Base-by-base conservation (phyloP, 305 asterid species). In the Fraxinus latifolia region DNA sequence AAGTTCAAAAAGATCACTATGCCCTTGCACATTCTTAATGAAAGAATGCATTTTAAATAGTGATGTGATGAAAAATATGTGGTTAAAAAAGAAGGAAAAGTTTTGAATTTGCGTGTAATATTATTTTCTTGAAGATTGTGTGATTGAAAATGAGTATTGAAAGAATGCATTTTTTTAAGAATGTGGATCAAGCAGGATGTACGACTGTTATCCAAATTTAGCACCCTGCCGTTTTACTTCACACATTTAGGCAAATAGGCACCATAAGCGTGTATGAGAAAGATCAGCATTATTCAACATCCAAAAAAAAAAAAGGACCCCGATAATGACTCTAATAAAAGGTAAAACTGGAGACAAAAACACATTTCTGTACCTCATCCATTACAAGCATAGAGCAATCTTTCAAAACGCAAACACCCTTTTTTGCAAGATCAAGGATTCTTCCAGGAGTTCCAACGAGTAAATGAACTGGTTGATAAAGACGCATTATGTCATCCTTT, bases 381-480 rank as follows among this genome's bases (percentile, higher is more conserved):
- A 95, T 93, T 67, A 92, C 88, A 78, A 94, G 90, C 97, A 95
- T 87, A 25, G 83, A 60, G 60, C 99, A 95, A 29, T 93, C 94
- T 83, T 86, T 92, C 85, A 95, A 87, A 86, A 84, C 14, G 76
- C 97, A 94, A 12, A 95, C 83, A 32, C 97, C 97, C 87, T 92
- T 94, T 70, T 87, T 91, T 15, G 97, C 78, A 84, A 95, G 97
- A 88, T 95, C 99, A 70, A 94, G 94, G 77, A 95, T 93, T 85
- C 99, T 94, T 85, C 99, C 99, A 32, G 99, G 99, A 60, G 99
- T 95, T 80, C 99, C 99, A 47, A 94, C 99, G 76, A 95, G 96
- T 83, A 95, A 90, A 89, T 95, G 99, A 81, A 95, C 99, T 44
- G 98, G 99, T 83, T 95, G 99, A 85, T 95, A 90, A 11, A 95